Evolutionary conservation across 192 early-diverging fungal species (phyloP).

Genomic region (Linnemannia exigua): DNA sequence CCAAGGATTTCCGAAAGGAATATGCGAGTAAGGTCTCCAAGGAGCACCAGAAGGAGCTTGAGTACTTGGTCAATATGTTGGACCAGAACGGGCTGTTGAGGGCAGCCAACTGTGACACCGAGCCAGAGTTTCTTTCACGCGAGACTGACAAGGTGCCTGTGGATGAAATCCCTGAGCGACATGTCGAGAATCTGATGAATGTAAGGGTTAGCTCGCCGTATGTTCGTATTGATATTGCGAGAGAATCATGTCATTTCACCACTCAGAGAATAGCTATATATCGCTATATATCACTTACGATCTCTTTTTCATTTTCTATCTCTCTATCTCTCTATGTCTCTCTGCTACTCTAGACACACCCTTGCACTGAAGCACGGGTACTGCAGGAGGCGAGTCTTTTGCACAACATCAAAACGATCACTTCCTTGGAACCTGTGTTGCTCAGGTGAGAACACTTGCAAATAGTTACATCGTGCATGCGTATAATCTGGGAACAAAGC

Average conservation of each 20-base stretch:
- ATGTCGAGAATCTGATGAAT: neutral
- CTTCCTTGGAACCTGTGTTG: neutral
- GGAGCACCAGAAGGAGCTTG: neutral
- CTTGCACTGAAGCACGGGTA: neutral
- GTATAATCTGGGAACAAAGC: no score
- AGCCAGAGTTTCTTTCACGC: neutral
- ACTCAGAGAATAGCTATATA: no score
- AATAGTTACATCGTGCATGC: no score
- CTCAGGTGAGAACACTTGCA: neutral
- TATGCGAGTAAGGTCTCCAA: neutral
- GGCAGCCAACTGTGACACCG: neutral
- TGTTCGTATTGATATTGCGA: neutral
- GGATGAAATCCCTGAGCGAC: neutral
- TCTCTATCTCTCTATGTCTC: no score
- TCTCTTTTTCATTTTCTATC: no score
- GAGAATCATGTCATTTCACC: neutral
- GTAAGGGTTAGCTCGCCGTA: neutral
- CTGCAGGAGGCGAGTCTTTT: neutral
- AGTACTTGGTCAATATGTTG: constrained; percentile 7
- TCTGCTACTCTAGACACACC: no score
- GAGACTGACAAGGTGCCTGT: neutral
- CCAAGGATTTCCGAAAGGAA: neutral
- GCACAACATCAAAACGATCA: neutral
- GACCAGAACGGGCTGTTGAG: neutral
- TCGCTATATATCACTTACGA: neutral